Evolutionary conservation across 164 flowering plant species (phyloP).

Genomic region (Berberis thunbergii): DNA sequence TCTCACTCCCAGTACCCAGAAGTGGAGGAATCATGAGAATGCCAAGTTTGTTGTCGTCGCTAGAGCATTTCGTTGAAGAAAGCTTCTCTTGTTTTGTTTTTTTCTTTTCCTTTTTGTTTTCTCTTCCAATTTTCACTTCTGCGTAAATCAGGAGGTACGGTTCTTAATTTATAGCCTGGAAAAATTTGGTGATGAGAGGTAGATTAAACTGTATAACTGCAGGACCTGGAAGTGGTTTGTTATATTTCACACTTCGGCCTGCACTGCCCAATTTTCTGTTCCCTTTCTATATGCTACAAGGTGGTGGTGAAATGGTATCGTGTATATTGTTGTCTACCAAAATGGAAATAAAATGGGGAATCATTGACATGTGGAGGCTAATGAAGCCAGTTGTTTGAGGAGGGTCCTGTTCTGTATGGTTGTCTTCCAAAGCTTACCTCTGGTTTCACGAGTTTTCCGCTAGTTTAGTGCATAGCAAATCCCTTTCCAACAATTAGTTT

Average conservation of each 20-base stretch:
- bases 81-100: conserved; percentile 1
- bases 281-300: background rate
- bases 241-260: conserved; percentile 10
- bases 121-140: conserved; percentile 1
- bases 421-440: too few species aligned
- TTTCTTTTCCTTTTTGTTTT: conserved; percentile 1
- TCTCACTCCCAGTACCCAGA: conserved; percentile 77
- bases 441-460: too few species aligned
- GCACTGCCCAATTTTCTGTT: conserved; percentile 3
- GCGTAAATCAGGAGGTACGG: conserved; percentile 9
- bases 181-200: conserved; percentile 7
- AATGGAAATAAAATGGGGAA: conserved; percentile 17
- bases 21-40: conserved; percentile 35
- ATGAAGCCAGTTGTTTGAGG: too few species aligned
- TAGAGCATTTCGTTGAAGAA: background rate
- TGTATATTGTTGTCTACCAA: conserved; percentile 1
- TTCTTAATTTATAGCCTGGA: conserved; percentile 22
- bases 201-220: conserved; percentile 9
- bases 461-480: too few species aligned
- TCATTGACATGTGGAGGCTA: too few species aligned
- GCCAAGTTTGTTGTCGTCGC: background rate
- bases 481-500: too few species aligned
- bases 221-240: conserved; percentile 10
- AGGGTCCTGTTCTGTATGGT: too few species aligned
- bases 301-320: background rate